Base-by-base conservation (phyloP, 108 stramenopile species). In the Conticribra weissflogii region DNA sequence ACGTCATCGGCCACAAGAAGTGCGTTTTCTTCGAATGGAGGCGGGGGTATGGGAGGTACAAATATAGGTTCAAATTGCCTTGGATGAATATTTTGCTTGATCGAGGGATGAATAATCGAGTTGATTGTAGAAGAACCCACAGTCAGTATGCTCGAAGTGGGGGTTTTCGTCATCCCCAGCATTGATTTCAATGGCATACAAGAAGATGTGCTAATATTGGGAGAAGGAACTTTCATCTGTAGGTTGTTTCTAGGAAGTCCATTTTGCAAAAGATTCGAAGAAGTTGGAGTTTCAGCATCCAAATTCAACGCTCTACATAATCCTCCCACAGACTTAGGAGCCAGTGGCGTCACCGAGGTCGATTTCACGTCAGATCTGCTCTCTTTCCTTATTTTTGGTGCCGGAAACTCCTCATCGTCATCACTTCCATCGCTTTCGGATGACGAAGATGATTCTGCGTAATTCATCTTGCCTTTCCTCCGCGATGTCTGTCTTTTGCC, bases 1-100 rank as follows among this genome's bases (percentile, higher is more conserved):
- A 71, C 55, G 9, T 62, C 46, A 7, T 54, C n/a, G 2, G 78
- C 36, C 3, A 79, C 66, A 21, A 62, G 33, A 7, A 66, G 55
- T 31, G 78, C 41, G 63, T 67, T 72, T 17, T 41, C 41, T 27
- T 71, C 59, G 0, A 29, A 31, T 18, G 41, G 52, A 23, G 17
- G 66, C 27, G 60, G 65, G 19, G 61, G 70, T 45, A 79, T 66
- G 4, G 70, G 70, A 55, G 54, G 66, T 7, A 75, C 59, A 27
- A 67, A 32, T 21, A 74, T 45, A 7, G 55, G 73, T 31, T 30
- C 57, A 19, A 55, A 56, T 19, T 25, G 52, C 25, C 29, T 17
- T 23, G 31, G 68, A 30, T 21, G 23, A n/a, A 3, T 24, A 17
- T 16, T 33, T 30, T 17, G 15, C 4, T 32, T 22, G n/a, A 21